Evolutionary conservation across 2,329 filamentous ascomycete genomes (phyloP), one percentile per base, ranked within the genome.

Genomic region (Aspergillus brasiliensis): DNA sequence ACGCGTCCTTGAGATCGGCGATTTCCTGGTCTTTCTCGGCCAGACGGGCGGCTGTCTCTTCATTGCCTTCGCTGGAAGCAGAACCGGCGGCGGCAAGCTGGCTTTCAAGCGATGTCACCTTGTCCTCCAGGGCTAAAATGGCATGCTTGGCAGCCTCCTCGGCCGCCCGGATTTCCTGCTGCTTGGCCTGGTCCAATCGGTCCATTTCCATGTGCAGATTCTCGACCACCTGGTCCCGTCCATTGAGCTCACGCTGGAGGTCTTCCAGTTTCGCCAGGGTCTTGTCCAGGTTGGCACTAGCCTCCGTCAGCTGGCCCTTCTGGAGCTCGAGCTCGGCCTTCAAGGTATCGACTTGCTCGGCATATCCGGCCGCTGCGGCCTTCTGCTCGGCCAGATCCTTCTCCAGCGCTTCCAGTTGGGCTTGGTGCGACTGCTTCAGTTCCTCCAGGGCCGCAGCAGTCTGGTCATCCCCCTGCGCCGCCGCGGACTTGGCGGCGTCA

Each of bases 161-260:
- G 19, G 74, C 73, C 13, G 74, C 71, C 38, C 64, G 66, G 25
- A 74, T 65, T 44, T 74, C 73, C 54, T 77, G 65, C 25, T 76
- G 73, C 57, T 78, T 80, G 23, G 70, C 61, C 27, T 72, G 62
- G 34, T 69, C 67, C 25, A 78, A 57, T 54, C 72, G 73, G 21
- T 74, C 66, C 53, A 75, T 71, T 59, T 80, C 78, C 19, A 67
- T 67, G 51, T 78, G 73, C 21, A 78, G 70, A 34, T 72, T 76
- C 23, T 77, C 73, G 34, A 77, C 73, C 3, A 77, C 75, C 23
- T 73, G 73, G 19, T 75, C 72, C 2, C 69, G 71, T 44, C 70
- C 73, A 61, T 76, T 72, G 48, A 74, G 65, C 62, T 79, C 73
- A 46, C 69, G 63, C 54, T 73, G 61, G 25, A 76, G 62, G 55